Conservation (phyloP, 495 filamentous ascomycete genomes). For the Talaromyces liani region DNA sequence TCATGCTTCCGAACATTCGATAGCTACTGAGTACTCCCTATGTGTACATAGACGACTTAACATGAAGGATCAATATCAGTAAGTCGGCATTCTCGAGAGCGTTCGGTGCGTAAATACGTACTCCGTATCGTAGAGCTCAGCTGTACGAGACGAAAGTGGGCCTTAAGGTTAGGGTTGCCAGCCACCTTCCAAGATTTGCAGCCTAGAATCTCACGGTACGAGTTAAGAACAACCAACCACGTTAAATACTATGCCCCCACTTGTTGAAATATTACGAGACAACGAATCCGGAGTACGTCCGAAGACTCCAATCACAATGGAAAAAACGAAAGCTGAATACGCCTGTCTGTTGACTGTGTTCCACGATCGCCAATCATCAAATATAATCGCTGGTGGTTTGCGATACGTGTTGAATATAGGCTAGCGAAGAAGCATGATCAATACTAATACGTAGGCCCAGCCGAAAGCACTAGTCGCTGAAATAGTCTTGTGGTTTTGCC, state of each 20-base stretch:
- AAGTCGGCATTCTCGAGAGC: not conserved
- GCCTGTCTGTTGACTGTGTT: not conserved
- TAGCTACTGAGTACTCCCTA: not conserved
- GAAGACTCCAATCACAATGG: not conserved
- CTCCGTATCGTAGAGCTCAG: no score
- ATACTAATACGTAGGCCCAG: not conserved
- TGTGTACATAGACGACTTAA: not conserved
- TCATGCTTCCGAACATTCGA: not conserved
- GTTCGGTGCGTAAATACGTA: not conserved
- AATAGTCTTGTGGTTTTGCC: not conserved
- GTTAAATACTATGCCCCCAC: not conserved
- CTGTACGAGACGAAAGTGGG: not conserved
- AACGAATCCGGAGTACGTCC: not conserved
- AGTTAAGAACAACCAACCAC: not conserved
- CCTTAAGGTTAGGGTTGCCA: conserved; percentile 2
- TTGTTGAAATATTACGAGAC: not conserved
- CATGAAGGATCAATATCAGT: not conserved
- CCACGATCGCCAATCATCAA: not conserved
- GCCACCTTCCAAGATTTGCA: not conserved
- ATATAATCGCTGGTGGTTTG: not conserved
- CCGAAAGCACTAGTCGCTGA: not conserved
- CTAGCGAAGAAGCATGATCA: not conserved
- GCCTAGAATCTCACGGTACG: not conserved
- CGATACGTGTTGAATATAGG: not conserved
- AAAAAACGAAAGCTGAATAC: not conserved